phyloP scores from a whole-genome alignment of 2,329 filamentous ascomycete species.

The Clarireedia hainanense region DNA sequence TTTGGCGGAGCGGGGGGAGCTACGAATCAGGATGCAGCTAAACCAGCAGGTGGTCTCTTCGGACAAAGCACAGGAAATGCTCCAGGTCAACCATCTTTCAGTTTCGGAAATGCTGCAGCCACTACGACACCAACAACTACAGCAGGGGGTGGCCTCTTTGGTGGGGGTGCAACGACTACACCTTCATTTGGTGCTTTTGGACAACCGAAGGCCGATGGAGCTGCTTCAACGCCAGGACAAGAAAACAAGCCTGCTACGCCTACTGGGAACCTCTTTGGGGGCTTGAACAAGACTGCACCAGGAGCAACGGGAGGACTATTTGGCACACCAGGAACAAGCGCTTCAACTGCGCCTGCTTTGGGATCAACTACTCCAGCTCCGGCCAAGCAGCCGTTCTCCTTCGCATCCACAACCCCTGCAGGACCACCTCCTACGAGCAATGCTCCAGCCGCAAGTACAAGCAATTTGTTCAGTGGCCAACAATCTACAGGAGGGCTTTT shows the following conservation, averaged over 20 bases:
- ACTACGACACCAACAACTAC: conserved; percentile 4
- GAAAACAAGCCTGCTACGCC: conserved; percentile 13
- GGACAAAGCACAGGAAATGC: conserved; percentile 25
- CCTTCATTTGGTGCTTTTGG: conserved; percentile 15
- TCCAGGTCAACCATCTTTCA: conserved; percentile 16
- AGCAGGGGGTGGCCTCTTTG: conserved; percentile 2
- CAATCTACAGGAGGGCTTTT: conserved; percentile 1
- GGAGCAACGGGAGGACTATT: conserved; percentile 1
- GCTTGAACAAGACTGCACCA: conserved; percentile 8
- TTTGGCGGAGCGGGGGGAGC: conserved; percentile 1
- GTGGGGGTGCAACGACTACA: conserved; percentile 3
- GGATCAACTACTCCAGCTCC: conserved; percentile 15
- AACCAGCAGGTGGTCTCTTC: conserved; percentile 16
- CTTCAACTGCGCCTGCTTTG: conserved; percentile 18
- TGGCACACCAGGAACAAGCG: conserved; percentile 12
- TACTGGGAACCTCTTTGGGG: conserved; percentile 1
- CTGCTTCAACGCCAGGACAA: conserved; percentile 11
- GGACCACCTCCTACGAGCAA: conserved; percentile 26
- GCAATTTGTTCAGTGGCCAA: conserved; percentile 15
- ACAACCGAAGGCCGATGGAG: conserved; percentile 7
- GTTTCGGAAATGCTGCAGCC: conserved; percentile 5
- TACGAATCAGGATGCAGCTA: not conserved
- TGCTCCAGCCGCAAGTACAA: conserved; percentile 10
- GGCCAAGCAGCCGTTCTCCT: conserved; percentile 14
- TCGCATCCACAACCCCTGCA: conserved; percentile 24